phyloP scores from a whole-genome alignment of 1,139 yeast species.

The Geotrichum restrictum region DNA sequence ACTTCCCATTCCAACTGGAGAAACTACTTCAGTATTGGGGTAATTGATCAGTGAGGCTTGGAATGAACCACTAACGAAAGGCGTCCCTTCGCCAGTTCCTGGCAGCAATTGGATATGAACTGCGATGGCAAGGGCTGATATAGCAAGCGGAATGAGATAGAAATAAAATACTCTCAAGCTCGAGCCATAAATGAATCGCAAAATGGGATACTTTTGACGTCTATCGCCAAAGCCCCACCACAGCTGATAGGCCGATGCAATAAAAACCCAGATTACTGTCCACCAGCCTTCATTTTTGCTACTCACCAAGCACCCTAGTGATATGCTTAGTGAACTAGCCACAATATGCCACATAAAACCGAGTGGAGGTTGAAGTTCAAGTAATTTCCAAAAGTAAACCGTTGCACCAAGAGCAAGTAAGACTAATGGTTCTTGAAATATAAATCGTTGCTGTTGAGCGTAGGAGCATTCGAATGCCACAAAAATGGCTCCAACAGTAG shows the following conservation, averaged over 20 bases:
- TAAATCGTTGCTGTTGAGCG: slow-evolving; percentile 48
- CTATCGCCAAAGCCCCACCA: slow-evolving; percentile 63
- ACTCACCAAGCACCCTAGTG: slow-evolving; percentile 52
- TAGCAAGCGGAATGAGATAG: slow-evolving; percentile 47
- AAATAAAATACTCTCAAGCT: slow-evolving; percentile 37
- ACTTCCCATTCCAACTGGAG: slow-evolving; percentile 61
- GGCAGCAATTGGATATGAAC: slow-evolving; percentile 51
- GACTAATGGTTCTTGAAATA: slow-evolving; percentile 52
- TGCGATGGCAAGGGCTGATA: slow-evolving; percentile 49
- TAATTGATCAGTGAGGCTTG: slow-evolving; percentile 50
- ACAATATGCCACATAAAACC: slow-evolving; percentile 46
- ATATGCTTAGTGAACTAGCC: slow-evolving; percentile 46
- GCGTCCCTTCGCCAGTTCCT: slow-evolving; percentile 49
- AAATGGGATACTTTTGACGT: slow-evolving; percentile 36
- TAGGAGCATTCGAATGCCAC: slow-evolving; percentile 54
- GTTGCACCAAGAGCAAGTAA: slow-evolving; percentile 47
- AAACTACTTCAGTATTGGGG: slow-evolving; percentile 42
- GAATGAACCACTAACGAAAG: slow-evolving; percentile 54
- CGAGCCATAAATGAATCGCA: slow-evolving; percentile 37
- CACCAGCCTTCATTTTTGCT: slow-evolving; percentile 54
- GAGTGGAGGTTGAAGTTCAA: slow-evolving; percentile 42
- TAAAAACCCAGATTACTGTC: slow-evolving; percentile 50
- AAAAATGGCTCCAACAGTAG: slow-evolving; percentile 47
- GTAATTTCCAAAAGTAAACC: slow-evolving; percentile 45
- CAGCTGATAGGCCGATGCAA: slow-evolving; percentile 43